Evolutionary conservation across 73 alveolate genomes (phyloP), one percentile per base, ranked within the genome.

Genomic region (Paramecium sonneborni): DNA sequence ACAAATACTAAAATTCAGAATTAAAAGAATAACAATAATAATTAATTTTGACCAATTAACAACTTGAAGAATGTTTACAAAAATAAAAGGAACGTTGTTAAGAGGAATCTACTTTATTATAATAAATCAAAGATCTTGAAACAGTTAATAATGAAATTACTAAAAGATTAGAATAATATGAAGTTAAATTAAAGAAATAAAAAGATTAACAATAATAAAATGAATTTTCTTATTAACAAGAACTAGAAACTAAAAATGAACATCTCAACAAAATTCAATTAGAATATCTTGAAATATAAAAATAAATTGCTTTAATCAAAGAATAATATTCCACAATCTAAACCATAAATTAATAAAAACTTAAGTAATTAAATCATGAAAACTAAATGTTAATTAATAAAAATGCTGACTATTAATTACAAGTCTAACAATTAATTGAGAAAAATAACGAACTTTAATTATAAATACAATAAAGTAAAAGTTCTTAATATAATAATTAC

Each of bases 61-160:
- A 87, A 46, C 57, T 68, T 41, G 41, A 90, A 9, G 86, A 48
- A 44, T 76, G 20, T 28, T 18, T 67, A 7, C 72, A 90, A 8
- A 26, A 90, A 76, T 56, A 48, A 18, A 28, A 70, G 35, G 68
- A 79, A 34, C 3, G 37, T 3, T 11, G 18, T 21, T 18, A 24
- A 20, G 93, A 86, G 34, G 14, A 86, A 41, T 67, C 68, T 62
- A 39, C 62, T 5, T 5, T 35, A 38, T 85, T 26, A 30, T 9
- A 8, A 11, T 62, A 86, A 57, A 62, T 62, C n/a, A 24, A 39
- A 39, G 68, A 86, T 26, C 76, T 56, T 38, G 93, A 86, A 86
- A n/a, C 68, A 37, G 38, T 67, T 0, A 68, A 62, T 20, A 38
- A 15, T 58, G 93, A 86, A 52, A 34, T 74, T 28, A 37, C 68